A percentile compares a stretch with the other conserved stretches of the same genome.
phyloP scores from a whole-genome alignment of 768 basidiomycete species.

The Suillus paluster region DNA sequence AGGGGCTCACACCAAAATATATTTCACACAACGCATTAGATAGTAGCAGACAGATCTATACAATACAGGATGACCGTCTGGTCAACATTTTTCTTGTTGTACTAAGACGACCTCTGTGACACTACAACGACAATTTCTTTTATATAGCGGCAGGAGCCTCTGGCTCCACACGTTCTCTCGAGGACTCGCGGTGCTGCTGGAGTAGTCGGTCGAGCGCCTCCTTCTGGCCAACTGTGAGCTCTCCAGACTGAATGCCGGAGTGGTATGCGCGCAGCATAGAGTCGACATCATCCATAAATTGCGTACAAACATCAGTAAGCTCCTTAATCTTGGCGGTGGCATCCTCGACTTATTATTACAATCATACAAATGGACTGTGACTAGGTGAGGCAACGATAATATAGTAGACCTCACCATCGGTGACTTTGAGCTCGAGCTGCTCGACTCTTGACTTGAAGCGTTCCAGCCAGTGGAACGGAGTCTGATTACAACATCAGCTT shows the following conservation, averaged over 20 bases:
- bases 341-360: conserved; percentile 85
- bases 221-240: conserved; percentile 93
- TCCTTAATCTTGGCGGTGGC: conserved; percentile 99
- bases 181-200: conserved; percentile 65
- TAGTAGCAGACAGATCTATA: background rate
- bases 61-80: background rate
- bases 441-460: conserved; percentile 98
- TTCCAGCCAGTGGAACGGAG: too few relatives aligned
- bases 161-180: conserved; percentile 7
- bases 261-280: conserved; percentile 95
- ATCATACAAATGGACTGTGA: conserved; percentile 10
- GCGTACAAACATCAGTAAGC: conserved; percentile 96
- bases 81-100: background rate
- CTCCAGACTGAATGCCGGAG: conserved; percentile 89
- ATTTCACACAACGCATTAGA: background rate
- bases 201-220: conserved; percentile 88
- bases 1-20: background rate
- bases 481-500: too few relatives aligned
- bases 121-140: background rate
- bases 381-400: background rate
- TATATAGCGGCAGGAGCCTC: conserved; percentile 12
- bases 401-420: conserved; percentile 76
- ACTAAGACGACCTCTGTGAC: background rate
- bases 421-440: conserved; percentile 88
- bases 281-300: conserved; percentile 99